A percentile compares a stretch with the other conserved stretches of the same genome.
phyloP scores from a whole-genome alignment of 805 yeast genomes.

The Henningerozyma blattae region DNA sequence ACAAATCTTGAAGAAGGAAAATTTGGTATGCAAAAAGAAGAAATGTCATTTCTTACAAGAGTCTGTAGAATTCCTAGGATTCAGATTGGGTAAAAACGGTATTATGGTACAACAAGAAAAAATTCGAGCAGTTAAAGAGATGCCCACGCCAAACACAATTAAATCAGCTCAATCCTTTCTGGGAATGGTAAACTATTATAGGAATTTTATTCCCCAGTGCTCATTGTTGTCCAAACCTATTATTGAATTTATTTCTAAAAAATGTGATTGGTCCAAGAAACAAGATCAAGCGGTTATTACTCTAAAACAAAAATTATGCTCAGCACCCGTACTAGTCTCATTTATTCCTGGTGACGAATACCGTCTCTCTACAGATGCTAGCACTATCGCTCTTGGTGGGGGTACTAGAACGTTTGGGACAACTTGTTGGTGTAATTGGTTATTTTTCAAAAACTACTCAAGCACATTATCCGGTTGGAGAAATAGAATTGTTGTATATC shows the following conservation, averaged over 20 bases:
- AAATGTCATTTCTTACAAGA: constrained; percentile 6
- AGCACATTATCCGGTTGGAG: constrained; percentile 6
- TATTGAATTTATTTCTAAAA: constrained; percentile 1
- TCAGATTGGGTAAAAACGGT: constrained; percentile 2
- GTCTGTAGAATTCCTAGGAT: constrained; percentile 6
- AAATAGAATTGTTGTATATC: constrained; percentile 7
- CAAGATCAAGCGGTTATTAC: constrained; percentile 1
- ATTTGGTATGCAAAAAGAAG: constrained; percentile 6
- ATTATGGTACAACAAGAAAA: constrained; percentile 7
- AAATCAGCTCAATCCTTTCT: constrained; percentile 9
- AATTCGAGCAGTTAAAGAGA: constrained; percentile 6
- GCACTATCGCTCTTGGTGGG: constrained; percentile 7
- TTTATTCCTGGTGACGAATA: constrained; percentile 1
- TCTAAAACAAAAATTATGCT: constrained; percentile 1
- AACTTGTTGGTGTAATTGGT: constrained; percentile 6
- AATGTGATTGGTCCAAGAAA: constrained; percentile 1
- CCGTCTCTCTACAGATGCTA: constrained; percentile 8
- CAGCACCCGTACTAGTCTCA: constrained; percentile 2
- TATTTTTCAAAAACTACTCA: constrained; percentile 25
- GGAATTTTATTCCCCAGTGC: constrained; percentile 9
- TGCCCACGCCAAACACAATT: constrained; percentile 3
- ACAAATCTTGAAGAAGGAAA: constrained; percentile 1
- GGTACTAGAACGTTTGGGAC: constrained; percentile 6
- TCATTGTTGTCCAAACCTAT: constrained; percentile 5
- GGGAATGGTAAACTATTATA: constrained; percentile 9